Evolutionary conservation across 176 grass and related monocot genomes (phyloP).

Genomic region (Cocos nucifera): DNA sequence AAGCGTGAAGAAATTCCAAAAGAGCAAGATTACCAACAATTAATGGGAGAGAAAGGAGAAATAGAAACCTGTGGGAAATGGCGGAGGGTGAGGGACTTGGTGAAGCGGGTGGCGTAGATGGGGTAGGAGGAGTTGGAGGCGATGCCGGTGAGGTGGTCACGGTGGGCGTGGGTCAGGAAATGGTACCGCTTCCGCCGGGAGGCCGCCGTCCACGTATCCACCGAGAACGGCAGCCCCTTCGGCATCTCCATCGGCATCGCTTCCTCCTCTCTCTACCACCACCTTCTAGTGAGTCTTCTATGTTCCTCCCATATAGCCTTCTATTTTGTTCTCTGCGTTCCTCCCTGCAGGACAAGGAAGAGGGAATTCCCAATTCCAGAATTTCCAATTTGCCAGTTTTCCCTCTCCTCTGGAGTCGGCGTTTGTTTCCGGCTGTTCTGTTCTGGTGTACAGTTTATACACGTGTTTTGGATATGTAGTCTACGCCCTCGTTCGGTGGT

Average conservation of each 20-base stretch:
- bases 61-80: conserved; percentile 45
- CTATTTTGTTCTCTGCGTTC: not conserved
- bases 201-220: conserved; percentile 64
- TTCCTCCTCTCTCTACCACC: too few relatives aligned
- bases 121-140: conserved; percentile 15
- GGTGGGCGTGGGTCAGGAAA: conserved; percentile 75
- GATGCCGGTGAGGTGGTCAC: conserved; percentile 42
- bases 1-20: too few relatives aligned
- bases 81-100: conserved; percentile 37
- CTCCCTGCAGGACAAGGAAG: too few relatives aligned
- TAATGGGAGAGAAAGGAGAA: not conserved
- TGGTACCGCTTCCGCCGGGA: conserved; percentile 42
- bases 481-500: too few relatives aligned
- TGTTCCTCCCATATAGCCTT: not conserved
- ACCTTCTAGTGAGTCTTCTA: not conserved
- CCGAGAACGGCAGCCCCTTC: conserved; percentile 60
- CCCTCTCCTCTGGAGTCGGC: too few relatives aligned
- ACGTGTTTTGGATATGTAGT: too few relatives aligned
- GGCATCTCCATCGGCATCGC: conserved; percentile 95
- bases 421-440: too few relatives aligned
- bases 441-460: too few relatives aligned
- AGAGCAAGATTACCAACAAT: not conserved
- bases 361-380: too few relatives aligned
- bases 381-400: too few relatives aligned
- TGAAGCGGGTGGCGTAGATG: conserved; percentile 67